These are phyloP conservation scores for Mollisiaceae sp. DNA, from an alignment of 2,329 filamentous ascomycete species.

Conservation along the genomic window DNA sequence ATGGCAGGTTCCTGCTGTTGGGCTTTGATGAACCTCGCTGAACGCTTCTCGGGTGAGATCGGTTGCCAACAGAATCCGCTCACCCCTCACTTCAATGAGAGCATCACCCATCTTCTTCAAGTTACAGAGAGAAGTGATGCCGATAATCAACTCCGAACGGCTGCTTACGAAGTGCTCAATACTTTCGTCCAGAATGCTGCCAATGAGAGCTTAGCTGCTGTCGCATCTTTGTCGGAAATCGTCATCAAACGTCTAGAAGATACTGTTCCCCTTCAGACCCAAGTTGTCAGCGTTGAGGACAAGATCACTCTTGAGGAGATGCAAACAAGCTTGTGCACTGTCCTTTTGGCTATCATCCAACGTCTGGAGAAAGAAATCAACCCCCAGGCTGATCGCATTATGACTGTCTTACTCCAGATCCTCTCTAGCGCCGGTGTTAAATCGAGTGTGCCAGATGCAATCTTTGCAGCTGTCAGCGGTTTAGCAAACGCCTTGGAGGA, in stretches of 20 bases:
- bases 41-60: conserved; percentile 88
- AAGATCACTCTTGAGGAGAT: conserved; percentile 96
- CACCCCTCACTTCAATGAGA: conserved; percentile 91
- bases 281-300: conserved; percentile 97
- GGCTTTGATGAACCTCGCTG: conserved; percentile 97
- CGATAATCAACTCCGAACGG: conserved; percentile 89
- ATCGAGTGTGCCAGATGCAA: conserved; percentile 91
- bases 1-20: conserved; percentile 99
- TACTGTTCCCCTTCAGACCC: conserved; percentile 85
- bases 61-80: conserved; percentile 80
- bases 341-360: conserved; percentile 88
- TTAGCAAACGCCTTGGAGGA: conserved; percentile 90
- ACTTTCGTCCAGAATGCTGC: conserved; percentile 92
- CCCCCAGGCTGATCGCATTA: conserved; percentile 90
- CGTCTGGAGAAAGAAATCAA: conserved; percentile 89
- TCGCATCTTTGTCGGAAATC: conserved; percentile 84
- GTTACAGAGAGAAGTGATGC: conserved; percentile 84
- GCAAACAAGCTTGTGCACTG: conserved; percentile 92
- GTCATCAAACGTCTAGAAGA: conserved; percentile 90
- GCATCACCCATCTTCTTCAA: conserved; percentile 81
- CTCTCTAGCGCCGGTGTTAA: conserved; percentile 79
- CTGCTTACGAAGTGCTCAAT: conserved; percentile 95
- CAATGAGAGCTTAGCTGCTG: conserved; percentile 78
- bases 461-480: conserved; percentile 92
- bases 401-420: conserved; percentile 84